Evolutionary conservation across 345 rosid genomes (phyloP).

Genomic region (Gossypium rotundifolium): DNA sequence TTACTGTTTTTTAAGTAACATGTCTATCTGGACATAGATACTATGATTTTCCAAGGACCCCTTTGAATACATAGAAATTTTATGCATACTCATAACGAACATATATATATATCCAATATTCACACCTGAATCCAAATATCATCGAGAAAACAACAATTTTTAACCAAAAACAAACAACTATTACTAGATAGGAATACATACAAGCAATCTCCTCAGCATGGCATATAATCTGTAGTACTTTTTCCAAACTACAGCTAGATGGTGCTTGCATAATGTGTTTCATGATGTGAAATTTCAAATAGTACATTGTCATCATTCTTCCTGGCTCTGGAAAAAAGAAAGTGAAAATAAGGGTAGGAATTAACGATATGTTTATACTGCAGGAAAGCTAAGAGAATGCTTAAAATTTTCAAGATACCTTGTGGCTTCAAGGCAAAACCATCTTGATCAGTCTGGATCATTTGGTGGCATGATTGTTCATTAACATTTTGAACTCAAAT

Average conservation of each 20-base stretch:
- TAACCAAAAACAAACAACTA: neutral
- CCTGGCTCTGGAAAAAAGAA: constrained; percentile 60
- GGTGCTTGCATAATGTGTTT: constrained; percentile 76
- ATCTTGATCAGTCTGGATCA: constrained; percentile 85
- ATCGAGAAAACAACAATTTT: neutral
- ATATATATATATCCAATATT: neutral
- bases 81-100: too few relatives aligned
- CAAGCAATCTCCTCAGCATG: constrained; percentile 91
- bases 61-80: too few relatives aligned
- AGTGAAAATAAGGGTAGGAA: constrained; percentile 8
- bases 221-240: constrained; percentile 64
- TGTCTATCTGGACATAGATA: neutral
- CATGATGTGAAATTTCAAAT: constrained; percentile 84
- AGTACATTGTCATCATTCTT: constrained; percentile 91
- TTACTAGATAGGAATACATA: constrained; percentile 31
- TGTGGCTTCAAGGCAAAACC: constrained; percentile 85
- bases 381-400: constrained; percentile 7
- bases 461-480: constrained; percentile 70
- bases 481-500: constrained; percentile 16
- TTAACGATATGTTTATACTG: constrained; percentile 6
- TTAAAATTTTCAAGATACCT: constrained; percentile 39
- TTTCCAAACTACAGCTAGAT: constrained; percentile 65
- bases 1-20: too few relatives aligned
- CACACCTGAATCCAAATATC: neutral
- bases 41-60: too few relatives aligned